Conservation (phyloP, 495 filamentous ascomycete species). For the Parathielavia hyrcaniae region DNA sequence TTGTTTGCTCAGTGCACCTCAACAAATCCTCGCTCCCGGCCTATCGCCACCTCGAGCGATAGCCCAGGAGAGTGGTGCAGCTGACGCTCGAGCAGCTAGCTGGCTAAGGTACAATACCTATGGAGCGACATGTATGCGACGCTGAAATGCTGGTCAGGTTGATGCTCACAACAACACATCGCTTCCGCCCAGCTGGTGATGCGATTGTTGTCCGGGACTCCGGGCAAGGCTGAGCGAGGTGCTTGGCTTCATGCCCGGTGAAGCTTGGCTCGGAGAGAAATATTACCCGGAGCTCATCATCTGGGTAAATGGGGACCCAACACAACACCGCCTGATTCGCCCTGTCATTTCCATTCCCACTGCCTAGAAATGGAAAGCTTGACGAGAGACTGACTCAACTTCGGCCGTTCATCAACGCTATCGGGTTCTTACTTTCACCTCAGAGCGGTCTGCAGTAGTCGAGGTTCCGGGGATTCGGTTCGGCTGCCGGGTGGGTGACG, state of each 20-base stretch:
- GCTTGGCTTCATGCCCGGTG: neutral
- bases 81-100: too few relatives aligned
- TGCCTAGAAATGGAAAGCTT: neutral
- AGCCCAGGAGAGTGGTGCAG: too few relatives aligned
- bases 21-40: too few relatives aligned
- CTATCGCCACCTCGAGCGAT: too few relatives aligned
- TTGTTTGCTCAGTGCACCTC: too few relatives aligned
- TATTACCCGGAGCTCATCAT: conserved; percentile 23
- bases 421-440: neutral
- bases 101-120: too few relatives aligned
- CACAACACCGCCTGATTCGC: neutral
- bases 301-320: neutral
- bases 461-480: neutral
- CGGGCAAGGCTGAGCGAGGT: neutral
- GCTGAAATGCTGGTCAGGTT: too few relatives aligned
- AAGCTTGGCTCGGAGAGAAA: conserved; percentile 20
- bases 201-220: neutral
- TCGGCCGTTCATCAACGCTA: conserved; percentile 2
- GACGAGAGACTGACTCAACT: neutral
- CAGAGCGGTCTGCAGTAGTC: neutral
- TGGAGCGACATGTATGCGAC: too few relatives aligned
- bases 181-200: too few relatives aligned
- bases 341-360: neutral
- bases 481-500: neutral
- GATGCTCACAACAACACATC: too few relatives aligned